phyloP scores from a whole-genome alignment of 495 filamentous ascomycete genomes.

The Trichocladium uniseriatum region DNA sequence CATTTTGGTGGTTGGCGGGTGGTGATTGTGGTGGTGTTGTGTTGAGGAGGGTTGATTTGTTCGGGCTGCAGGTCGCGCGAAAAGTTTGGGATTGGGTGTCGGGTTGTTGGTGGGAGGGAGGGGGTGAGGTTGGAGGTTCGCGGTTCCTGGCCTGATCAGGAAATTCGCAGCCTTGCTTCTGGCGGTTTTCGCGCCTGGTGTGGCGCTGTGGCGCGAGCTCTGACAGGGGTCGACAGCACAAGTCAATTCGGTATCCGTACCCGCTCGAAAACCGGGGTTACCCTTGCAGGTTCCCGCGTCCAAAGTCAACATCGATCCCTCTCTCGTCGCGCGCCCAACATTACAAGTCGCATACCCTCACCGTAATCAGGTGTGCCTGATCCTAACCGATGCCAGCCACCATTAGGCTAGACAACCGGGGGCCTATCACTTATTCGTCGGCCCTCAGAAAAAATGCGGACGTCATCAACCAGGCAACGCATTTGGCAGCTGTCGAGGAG shows the following conservation, averaged over 20 bases:
- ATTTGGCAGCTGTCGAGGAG: slow-evolving; percentile 24
- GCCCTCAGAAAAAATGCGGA: slow-evolving; percentile 11
- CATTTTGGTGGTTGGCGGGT: slow-evolving; percentile 17
- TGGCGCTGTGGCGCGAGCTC: neutral
- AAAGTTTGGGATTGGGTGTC: neutral
- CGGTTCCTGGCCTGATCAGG: neutral
- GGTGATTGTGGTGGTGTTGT: slow-evolving; percentile 2
- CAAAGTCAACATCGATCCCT: no score
- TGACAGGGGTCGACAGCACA: neutral
- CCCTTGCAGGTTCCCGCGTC: no score
- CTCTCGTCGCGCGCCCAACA: no score
- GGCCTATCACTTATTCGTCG: slow-evolving; percentile 12
- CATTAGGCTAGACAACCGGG: slow-evolving; percentile 8
- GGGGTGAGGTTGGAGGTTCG: neutral
- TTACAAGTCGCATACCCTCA: neutral
- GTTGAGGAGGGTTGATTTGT: neutral
- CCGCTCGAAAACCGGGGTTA: no score
- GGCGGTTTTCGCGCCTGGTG: neutral
- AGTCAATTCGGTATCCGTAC: no score
- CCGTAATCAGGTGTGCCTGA: neutral
- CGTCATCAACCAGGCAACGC: slow-evolving; percentile 8
- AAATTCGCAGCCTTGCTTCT: neutral
- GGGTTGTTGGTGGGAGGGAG: neutral
- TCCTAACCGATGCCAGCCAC: slow-evolving; percentile 7
- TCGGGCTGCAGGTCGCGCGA: neutral